These are phyloP conservation scores for Auriscalpium orientale DNA, from an alignment of 768 basidiomycete genomes.

Conservation along the genomic window DNA sequence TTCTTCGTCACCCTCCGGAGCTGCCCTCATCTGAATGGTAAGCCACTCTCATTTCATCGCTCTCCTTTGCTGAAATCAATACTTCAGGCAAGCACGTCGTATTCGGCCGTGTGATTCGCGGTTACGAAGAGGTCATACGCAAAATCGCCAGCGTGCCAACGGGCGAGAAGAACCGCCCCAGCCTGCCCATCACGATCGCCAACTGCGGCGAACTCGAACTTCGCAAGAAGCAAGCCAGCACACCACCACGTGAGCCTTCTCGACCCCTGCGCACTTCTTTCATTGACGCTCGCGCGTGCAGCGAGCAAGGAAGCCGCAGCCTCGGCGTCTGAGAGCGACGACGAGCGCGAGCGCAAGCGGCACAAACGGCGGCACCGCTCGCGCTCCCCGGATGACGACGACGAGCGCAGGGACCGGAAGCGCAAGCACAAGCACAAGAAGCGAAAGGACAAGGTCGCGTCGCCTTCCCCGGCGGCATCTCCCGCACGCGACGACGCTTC, in stretches of 20 bases:
- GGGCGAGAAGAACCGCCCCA: conserved; percentile 71
- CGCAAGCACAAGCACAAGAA: conserved; percentile 21
- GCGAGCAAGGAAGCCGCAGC: conserved; percentile 4
- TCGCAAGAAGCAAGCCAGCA: conserved; percentile 30
- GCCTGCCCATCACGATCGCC: conserved; percentile 54
- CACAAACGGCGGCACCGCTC: conserved; percentile 15
- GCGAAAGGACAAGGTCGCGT: conserved; percentile 20
- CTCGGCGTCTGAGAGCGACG: conserved; percentile 8
- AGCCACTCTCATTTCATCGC: conserved; percentile 28
- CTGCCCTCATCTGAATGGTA: conserved; percentile 69
- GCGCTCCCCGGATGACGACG: conserved; percentile 2
- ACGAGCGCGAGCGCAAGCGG: conserved; percentile 3
- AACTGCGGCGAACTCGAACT: conserved; percentile 86
- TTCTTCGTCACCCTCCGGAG: conserved; percentile 80
- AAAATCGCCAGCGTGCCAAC: conserved; percentile 57
- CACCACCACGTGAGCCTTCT: conserved; percentile 14
- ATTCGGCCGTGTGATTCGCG: conserved; percentile 43
- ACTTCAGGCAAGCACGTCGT: conserved; percentile 53
- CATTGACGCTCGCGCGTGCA: background rate
- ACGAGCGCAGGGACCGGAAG: conserved; percentile 13
- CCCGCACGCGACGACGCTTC: background rate
- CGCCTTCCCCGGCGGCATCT: conserved; percentile 5
- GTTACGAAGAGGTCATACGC: conserved; percentile 51
- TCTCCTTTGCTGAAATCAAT: conserved; percentile 20
- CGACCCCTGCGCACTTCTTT: background rate